Evolutionary conservation across 1,284 basidiomycete genomes (phyloP), one percentile per base, ranked within the genome.

Genomic region (Cutaneotrichosporon cutaneum): DNA sequence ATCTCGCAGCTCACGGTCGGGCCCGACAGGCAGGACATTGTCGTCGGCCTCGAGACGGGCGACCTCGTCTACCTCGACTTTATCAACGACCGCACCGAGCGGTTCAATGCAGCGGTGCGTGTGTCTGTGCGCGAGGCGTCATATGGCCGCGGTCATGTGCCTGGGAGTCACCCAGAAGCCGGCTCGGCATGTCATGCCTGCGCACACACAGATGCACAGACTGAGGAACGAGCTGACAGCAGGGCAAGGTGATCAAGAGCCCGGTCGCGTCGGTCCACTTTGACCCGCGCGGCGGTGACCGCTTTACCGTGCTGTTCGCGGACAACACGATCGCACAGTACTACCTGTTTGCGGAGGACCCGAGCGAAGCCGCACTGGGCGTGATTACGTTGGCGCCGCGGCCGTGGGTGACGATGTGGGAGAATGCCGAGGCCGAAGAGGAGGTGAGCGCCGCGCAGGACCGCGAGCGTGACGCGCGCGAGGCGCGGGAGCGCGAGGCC

Each of bases 1-100:
- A 86, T 96, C 54, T 96, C 96, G 70, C 80, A 84, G 16, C 80
- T 85, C 9, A 97, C 77, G 2, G 69, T 70, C 54, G 71, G 70
- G 11, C 82, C 87, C 5, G 89, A 92, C 56, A 85, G 87, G 50
- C 81, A 98, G 44, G 96, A 99, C 74, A 83, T 97, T 13, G 84
- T 98, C 59, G 89, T 99, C 69, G 95, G 95, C 2, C 98, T 99
- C 74, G 85, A 83, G 66, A 90, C 92, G 0, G 95, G 95, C 16
- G 95, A 99, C 78, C 82, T 99, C 26, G 81, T 99, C 56, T 96
- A 94, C 91, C 83, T 96, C 63, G 54, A 88, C 92, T 72, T 86
- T 85, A 54, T 89, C 86, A 44, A 72, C 16, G 77, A 76, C 16
- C 87, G 90, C 48, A 98, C 97, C 73, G 86, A 86, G 9, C 90